phyloP scores from a whole-genome alignment of 495 filamentous ascomycete genomes.

The Xylaria flabelliformis region DNA sequence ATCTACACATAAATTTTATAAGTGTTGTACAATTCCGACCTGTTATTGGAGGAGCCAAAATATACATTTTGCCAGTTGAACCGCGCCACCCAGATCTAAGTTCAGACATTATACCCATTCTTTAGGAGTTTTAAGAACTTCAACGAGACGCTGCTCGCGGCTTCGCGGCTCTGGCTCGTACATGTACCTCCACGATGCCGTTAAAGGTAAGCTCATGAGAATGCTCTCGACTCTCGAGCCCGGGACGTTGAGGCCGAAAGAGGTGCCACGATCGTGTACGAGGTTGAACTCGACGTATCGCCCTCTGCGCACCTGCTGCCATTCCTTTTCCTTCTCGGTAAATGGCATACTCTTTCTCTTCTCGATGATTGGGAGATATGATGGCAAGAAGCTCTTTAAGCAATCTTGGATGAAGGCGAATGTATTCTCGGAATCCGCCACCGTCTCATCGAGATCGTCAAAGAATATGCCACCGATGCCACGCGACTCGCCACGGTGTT shows the following conservation, averaged over 20 bases:
- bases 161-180: slow-evolving; percentile 77
- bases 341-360: slow-evolving; percentile 90
- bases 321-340: slow-evolving; percentile 83
- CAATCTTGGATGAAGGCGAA: slow-evolving; percentile 91
- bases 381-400: slow-evolving; percentile 85
- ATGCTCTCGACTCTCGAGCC: slow-evolving; percentile 94
- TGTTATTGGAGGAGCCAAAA: not conserved
- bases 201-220: slow-evolving; percentile 93
- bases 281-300: slow-evolving; percentile 99
- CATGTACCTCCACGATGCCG: slow-evolving; percentile 96
- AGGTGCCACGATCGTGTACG: slow-evolving; percentile 94
- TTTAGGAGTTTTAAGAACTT: slow-evolving; percentile 82
- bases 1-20: slow-evolving; percentile 9
- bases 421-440: slow-evolving; percentile 81
- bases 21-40: not conserved
- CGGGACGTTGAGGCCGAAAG: slow-evolving; percentile 92
- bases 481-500: slow-evolving; percentile 86
- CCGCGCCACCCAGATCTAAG: not conserved
- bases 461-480: slow-evolving; percentile 98
- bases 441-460: slow-evolving; percentile 88
- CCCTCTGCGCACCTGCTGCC: slow-evolving; percentile 94
- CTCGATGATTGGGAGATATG: slow-evolving; percentile 87
- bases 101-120: slow-evolving; percentile 79
- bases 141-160: slow-evolving; percentile 75
- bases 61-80: not conserved